Evolutionary conservation across 805 yeast genomes (phyloP), one percentile per base, ranked within the genome.

Genomic region (Sugiyamaella valdiviana): DNA sequence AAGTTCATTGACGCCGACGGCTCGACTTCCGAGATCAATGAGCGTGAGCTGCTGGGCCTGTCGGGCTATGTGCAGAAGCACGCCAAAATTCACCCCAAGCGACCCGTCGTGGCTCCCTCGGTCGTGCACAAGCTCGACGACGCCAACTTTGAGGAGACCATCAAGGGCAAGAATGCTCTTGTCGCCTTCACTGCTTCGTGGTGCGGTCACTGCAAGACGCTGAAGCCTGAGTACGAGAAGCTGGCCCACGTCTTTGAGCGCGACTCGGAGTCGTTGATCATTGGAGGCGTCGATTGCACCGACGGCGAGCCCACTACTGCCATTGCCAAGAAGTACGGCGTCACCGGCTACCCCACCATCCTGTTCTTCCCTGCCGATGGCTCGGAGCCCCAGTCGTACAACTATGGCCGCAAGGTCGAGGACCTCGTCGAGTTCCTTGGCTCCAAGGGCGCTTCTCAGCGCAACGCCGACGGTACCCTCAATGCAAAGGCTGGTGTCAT

Each of bases 151-250:
- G 71, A 70, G 49, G 61, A 67, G 5, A 45, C 58, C n/a, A 73
- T 78, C 9, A 60, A 64, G 6, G 60, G 65, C 21, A 66, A 65
- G 51, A 49, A 62, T 46, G 69, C 72, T 0, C 60, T 83, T 36
- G 72, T 83, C 19, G 72, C 77, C 1, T 76, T 83, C 57, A 76
- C 85, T 4, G 79, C 83, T 14, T 51, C 70, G 36, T 76, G 83
- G 82, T 80, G 86, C 60, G 74, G 70, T 17, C 74, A 76, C 59
- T 81, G 86, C 66, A 70, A 75, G 62, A 63, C 66, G 16, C 64
- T 81, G 55, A 68, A 71, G 49, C 83, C 84, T 2, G 64, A 62
- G 7, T 77, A 78, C 69, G 74, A 70, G 39, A 52, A 65, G 44
- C 64, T 80, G 45, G 82, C 85, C 4, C 60, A 64, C n/a, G 64